Percentiles rank a stretch among this genome's conserved stretches.
Evolutionary conservation across 1,284 basidiomycete genomes (phyloP).

Genomic region (Erythrobasidium hasegawianum): DNA sequence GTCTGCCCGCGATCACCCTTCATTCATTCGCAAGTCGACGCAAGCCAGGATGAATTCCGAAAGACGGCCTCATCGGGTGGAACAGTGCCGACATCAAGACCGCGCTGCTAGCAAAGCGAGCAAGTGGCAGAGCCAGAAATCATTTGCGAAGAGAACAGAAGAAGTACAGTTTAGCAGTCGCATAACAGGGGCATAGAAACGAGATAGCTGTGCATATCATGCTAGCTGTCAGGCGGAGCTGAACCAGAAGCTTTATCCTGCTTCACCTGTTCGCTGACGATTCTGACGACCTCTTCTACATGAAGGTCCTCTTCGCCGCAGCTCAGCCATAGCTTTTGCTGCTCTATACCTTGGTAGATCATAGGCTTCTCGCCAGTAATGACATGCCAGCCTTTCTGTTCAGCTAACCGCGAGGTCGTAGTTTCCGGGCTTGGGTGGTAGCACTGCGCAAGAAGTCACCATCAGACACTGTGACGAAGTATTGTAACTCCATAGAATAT

Average conservation of each 20-base stretch:
- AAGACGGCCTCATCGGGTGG: no score
- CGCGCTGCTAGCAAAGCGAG: no score
- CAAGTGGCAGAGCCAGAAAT: no score
- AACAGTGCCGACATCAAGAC: no score
- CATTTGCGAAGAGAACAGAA: no score
- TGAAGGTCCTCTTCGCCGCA: slow-evolving; percentile 2
- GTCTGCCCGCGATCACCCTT: no score
- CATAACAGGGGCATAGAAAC: no score
- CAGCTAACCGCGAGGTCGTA: slow-evolving; percentile 36
- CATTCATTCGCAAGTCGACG: no score
- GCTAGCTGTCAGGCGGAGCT: background rate
- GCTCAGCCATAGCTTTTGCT: slow-evolving; percentile 41
- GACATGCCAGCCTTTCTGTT: slow-evolving; percentile 41
- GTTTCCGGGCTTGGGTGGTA: slow-evolving; percentile 42
- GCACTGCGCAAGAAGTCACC: slow-evolving; percentile 10
- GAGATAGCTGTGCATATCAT: no score
- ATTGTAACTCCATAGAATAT: background rate
- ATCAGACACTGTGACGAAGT: background rate
- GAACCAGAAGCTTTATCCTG: slow-evolving; percentile 1
- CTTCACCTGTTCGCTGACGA: background rate
- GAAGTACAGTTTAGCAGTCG: no score
- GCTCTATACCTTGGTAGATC: slow-evolving; percentile 44
- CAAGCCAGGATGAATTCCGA: no score
- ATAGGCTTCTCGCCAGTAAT: slow-evolving; percentile 41
- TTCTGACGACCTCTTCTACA: background rate